Evolutionary conservation across 805 yeast genomes (phyloP), one percentile per base, ranked within the genome.

Genomic region (Wickerhamomyces bovis): DNA sequence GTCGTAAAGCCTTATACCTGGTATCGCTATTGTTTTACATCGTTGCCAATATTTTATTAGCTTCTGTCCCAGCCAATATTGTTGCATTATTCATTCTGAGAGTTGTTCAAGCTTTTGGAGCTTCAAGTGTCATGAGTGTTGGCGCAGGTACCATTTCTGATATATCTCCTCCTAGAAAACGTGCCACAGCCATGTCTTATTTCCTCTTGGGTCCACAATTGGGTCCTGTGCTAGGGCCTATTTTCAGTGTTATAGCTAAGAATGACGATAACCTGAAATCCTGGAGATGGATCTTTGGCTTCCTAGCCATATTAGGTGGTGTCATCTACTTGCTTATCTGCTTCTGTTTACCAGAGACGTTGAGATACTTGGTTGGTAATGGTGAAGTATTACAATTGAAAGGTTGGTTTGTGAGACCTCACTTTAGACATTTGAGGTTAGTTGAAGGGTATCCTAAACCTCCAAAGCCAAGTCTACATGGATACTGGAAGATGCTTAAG

Each of bases 111-210:
- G 92, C 89, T 2, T 71, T 89, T 57, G 95, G 95, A 33, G 95
- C 94, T 0, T 78, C 88, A 49, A 83, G 92, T 2, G 96, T 89
- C 0, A 95, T 89, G 61, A 80, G 95, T 18, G 83, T 88, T 25
- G 97, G 97, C 1, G 95, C 96, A 0, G 97, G 96, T 2, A 86
- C 96, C 0, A 81, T 89, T 18, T 79, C 88, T 25, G 97, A 89
- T 62, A 63, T 89, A 28, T 83, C 75, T 50, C 71, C 78, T 9
- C 81, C 83, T 18, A 72, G 76, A 26, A 76, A 81, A 53, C 71
- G 96, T 56, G 97, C 95, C 2, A 69, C 75, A 12, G 92, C 95
- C 2, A 82, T 89, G 76, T 94, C 96, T 0, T 73, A 82, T 46
- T 89, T 81, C 55, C 89, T 89, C 71, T 64, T 89, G 52, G 97